Evolutionary conservation across 2,329 filamentous ascomycete species (phyloP), one percentile per base, ranked within the genome.

Genomic region (Gnomoniopsis smithogilvyi): DNA sequence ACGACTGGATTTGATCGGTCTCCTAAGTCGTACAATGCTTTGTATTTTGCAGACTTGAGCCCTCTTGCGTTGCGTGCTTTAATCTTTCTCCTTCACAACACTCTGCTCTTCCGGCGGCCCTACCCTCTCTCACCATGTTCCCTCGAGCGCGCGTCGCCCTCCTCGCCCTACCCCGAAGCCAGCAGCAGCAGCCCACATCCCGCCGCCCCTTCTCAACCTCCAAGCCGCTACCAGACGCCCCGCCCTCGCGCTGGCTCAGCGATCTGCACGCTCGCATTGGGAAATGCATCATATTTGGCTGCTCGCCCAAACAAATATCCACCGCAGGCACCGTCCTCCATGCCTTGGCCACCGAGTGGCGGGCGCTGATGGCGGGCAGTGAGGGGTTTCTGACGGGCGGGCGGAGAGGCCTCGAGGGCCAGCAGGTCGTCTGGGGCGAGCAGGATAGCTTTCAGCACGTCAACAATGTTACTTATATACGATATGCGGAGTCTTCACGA

Each of bases 401-500:
- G 60, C 80, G 82, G 64, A 78, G 85, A 53, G 83, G 90, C 0
- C 69, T 94, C 36, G 83, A 85, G 63, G 77, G 80, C 55, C 86
- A 91, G 61, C 79, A 81, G 64, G 87, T 96, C 24, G 86, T 85
- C 0, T 96, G 91, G 91, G 92, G 92, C 33, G 92, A 96, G 71
- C 91, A 92, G 89, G 90, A 91, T 75, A 73, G 76, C 65, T 71
- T 74, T 64, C 84, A 86, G 51, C 92, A 96, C 72, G 89, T 96
- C 51, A 96, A 96, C 71, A 96, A 96, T 67, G 87, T 93, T 63
- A 85, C 84, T 64, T 96, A 96, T 72, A 87, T 90, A 66, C 84
- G 89, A 62, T 96, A 91, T 71, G 92, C 92, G 38, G 93, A 97
- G 72, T 88, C 88, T 6, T 87, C 87, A 3, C 83, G 93, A 38